Evolutionary conservation across 805 yeast genomes (phyloP).

Genomic region (Dipodascopsis uninucleata): DNA sequence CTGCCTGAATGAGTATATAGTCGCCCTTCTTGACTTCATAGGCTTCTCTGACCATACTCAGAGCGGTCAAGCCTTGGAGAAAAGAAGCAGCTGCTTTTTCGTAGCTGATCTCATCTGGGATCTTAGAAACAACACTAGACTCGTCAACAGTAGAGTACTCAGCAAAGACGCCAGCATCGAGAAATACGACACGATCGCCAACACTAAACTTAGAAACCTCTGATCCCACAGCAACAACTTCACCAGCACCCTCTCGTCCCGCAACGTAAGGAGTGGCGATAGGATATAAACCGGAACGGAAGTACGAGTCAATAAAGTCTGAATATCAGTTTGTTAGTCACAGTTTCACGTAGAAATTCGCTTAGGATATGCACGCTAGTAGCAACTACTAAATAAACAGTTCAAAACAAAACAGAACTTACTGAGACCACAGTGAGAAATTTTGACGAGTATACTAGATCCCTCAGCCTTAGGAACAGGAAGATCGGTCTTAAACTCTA

Average conservation of each 20-base stretch:
- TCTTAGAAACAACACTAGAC: slow-evolving; percentile 40
- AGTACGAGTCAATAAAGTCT: slow-evolving; percentile 57
- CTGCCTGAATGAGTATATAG: slow-evolving; percentile 75
- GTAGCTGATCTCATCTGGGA: slow-evolving; percentile 47
- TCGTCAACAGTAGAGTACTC: slow-evolving; percentile 54
- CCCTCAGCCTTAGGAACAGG: slow-evolving; percentile 56
- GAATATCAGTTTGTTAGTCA: slow-evolving; percentile 1
- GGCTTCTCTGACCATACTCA: slow-evolving; percentile 65
- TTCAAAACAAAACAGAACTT: background rate
- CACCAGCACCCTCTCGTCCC: slow-evolving; percentile 63
- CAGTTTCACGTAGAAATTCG: background rate
- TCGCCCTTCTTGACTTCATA: slow-evolving; percentile 68
- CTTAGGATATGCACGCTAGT: background rate
- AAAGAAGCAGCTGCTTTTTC: slow-evolving; percentile 58
- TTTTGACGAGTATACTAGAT: slow-evolving; percentile 65
- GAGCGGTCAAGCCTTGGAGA: slow-evolving; percentile 75
- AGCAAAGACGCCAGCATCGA: slow-evolving; percentile 57
- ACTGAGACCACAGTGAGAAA: slow-evolving; percentile 61
- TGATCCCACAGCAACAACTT: slow-evolving; percentile 59
- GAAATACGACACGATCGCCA: slow-evolving; percentile 70
- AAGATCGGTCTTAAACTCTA: slow-evolving; percentile 40
- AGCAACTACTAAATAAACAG: background rate
- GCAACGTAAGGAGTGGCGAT: slow-evolving; percentile 54
- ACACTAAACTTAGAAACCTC: slow-evolving; percentile 52
- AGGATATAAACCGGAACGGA: slow-evolving; percentile 75